Percentiles rank a stretch among this genome's conserved stretches.
These are phyloP conservation scores for Aquilaria malaccensis DNA, from an alignment of 345 rosid species.

Conservation along the genomic window DNA sequence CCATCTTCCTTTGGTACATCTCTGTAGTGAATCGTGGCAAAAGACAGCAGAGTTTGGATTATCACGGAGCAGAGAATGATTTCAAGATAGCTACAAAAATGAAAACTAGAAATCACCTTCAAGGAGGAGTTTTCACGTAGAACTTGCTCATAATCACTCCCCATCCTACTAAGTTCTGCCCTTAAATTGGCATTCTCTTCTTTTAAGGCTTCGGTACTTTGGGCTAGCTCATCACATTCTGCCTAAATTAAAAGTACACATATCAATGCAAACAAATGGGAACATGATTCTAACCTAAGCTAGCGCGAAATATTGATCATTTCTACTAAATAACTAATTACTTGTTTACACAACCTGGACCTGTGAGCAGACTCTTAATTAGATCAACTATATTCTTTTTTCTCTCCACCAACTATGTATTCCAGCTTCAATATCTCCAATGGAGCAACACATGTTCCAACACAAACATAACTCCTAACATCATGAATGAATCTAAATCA, in stretches of 20 bases:
- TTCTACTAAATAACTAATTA: constrained; percentile 20
- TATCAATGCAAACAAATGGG: constrained; percentile 11
- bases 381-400: constrained; percentile 38
- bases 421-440: constrained; percentile 76
- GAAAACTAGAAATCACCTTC: constrained; percentile 41
- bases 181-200: constrained; percentile 80
- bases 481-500: not conserved
- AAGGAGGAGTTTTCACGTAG: constrained; percentile 64
- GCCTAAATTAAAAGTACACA: constrained; percentile 49
- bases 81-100: not conserved
- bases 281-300: constrained; percentile 1
- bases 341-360: constrained; percentile 97
- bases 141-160: constrained; percentile 74
- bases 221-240: constrained; percentile 95
- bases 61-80: not conserved
- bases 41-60: not conserved
- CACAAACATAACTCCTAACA: constrained; percentile 10
- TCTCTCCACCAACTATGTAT: constrained; percentile 68
- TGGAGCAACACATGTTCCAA: constrained; percentile 76
- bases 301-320: not conserved
- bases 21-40: too few species aligned
- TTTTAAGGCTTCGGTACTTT: constrained; percentile 70
- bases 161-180: constrained; percentile 72
- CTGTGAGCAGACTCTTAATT: constrained; percentile 76
- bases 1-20: too few species aligned